These are phyloP conservation scores for Boletus vinaceobasis DNA, from an alignment of 768 basidiomycete genomes.

Conservation along the genomic window DNA sequence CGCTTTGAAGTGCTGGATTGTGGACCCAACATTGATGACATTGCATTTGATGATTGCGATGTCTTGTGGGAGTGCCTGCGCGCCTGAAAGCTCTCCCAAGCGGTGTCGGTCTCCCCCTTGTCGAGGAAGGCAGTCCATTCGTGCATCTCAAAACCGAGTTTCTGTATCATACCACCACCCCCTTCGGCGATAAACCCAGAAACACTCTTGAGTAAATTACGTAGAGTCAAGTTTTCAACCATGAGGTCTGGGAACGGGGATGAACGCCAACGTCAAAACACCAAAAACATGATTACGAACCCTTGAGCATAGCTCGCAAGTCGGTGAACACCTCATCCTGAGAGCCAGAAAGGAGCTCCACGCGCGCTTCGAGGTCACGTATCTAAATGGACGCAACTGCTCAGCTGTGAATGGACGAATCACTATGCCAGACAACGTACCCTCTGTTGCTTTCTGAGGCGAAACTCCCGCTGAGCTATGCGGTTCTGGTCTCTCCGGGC, in stretches of 20 bases:
- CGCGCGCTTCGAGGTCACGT: slow-evolving; percentile 90
- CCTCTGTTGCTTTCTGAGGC: slow-evolving; percentile 86
- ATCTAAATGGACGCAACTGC: slow-evolving; percentile 49
- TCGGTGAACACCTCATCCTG: slow-evolving; percentile 86
- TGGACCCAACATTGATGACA: slow-evolving; percentile 31
- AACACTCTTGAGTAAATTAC: slow-evolving; percentile 72
- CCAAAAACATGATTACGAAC: slow-evolving; percentile 32
- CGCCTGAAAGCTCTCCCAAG: slow-evolving; percentile 82
- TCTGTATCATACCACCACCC: slow-evolving; percentile 69
- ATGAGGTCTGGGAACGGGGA: slow-evolving; percentile 60
- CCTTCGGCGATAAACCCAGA: slow-evolving; percentile 86
- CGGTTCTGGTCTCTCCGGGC: slow-evolving; percentile 86
- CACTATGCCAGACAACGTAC: slow-evolving; percentile 34
- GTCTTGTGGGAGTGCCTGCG: slow-evolving; percentile 49
- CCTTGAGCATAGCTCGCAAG: slow-evolving; percentile 78
- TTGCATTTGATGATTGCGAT: slow-evolving; percentile 26
- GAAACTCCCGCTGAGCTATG: slow-evolving; percentile 91
- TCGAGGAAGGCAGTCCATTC: slow-evolving; percentile 83
- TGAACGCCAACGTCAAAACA: slow-evolving; percentile 1
- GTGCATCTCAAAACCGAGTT: slow-evolving; percentile 72
- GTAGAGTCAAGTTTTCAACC: slow-evolving; percentile 83
- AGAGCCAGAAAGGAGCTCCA: slow-evolving; percentile 91
- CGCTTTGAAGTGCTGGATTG: slow-evolving; percentile 21
- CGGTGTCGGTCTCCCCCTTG: slow-evolving; percentile 88
- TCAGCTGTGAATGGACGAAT: background rate